A percentile compares a stretch with the other conserved stretches of the same genome.
phyloP scores from a whole-genome alignment of 768 basidiomycete species.

The Zangia roseola region DNA sequence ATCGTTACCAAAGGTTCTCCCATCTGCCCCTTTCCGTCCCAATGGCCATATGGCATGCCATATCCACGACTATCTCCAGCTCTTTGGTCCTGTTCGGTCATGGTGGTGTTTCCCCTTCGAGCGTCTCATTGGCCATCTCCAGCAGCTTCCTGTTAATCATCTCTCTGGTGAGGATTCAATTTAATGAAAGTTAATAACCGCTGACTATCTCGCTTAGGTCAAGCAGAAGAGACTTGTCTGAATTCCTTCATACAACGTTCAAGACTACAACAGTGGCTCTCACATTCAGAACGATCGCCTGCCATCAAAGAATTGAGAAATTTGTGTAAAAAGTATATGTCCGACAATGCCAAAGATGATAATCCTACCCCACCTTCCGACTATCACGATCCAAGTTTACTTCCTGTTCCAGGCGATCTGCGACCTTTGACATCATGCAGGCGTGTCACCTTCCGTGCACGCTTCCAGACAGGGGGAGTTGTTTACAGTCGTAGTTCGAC shows the following conservation, averaged over 20 bases:
- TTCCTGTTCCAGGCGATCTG: not conserved
- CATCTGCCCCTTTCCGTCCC: slow-evolving; percentile 7
- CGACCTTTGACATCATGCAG: not conserved
- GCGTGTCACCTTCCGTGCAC: not conserved
- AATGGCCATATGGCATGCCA: slow-evolving; percentile 35
- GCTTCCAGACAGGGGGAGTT: not conserved
- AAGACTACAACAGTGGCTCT: slow-evolving; percentile 11
- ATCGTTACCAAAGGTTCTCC: slow-evolving; percentile 19
- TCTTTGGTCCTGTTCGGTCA: slow-evolving; percentile 36
- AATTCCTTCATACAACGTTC: slow-evolving; percentile 13
- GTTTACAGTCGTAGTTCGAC: not conserved
- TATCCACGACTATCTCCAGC: slow-evolving; percentile 31
- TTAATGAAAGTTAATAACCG: no score
- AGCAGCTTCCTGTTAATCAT: slow-evolving; percentile 34
- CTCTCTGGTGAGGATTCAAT: slow-evolving; percentile 22
- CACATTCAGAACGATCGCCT: not conserved
- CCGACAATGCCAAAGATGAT: not conserved
- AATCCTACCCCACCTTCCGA: not conserved
- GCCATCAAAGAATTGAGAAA: slow-evolving; percentile 4
- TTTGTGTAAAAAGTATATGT: not conserved
- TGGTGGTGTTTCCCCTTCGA: slow-evolving; percentile 44
- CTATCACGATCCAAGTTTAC: no score
- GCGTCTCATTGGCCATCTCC: slow-evolving; percentile 35
- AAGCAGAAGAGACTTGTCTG: slow-evolving; percentile 8
- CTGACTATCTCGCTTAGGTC: slow-evolving; percentile 4